Evolutionary conservation across 1,139 yeast species (phyloP), one percentile per base, ranked within the genome.

Genomic region (Candida sojae): DNA sequence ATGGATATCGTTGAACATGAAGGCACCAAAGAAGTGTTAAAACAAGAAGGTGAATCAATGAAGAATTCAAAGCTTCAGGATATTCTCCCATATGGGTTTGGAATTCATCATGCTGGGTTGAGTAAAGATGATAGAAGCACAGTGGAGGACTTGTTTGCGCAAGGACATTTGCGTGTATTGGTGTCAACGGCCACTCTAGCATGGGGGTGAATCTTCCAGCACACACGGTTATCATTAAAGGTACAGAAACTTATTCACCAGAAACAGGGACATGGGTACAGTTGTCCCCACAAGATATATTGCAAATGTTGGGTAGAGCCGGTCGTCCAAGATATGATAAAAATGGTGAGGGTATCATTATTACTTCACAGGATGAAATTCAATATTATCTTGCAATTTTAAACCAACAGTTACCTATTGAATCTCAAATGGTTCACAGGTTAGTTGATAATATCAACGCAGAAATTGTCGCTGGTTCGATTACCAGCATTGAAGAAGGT

Each of bases 151-250:
- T 70, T 89, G 41, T 93, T 93, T 70, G 92, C 96, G 0, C 93
- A 85, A 54, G 97, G 98, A 3, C 84, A 86, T 49, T 69, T 90
- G 28, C 85, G 83, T 57, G 90, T 92, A 1, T 73, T 93, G 46
- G 96, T 92, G 1, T 90, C 96, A 0, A 93, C 99, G 1, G 96
- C 98, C 0, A 93, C 99, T 0, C 79, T 93, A 54, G 98, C 99
- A 0, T 93, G 98, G 99, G 99, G 76, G 98, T 93, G 35, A 93
- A 93, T 62, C 76, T 93, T 48, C 99, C 99, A 1, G 98, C 98
- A 0, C 97, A 93, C 58, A 90, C 97, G 0, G 99, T 93, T 29
- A 85, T 93, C 29, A 88, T 93, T 52, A 92, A 93, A 60, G 99
- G 98, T 0, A 93, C 99, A 0, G 96, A 91, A 59, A 85, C 93